phyloP scores from a whole-genome alignment of 2,329 filamentous ascomycete genomes.

The Blastomyces parvus region DNA sequence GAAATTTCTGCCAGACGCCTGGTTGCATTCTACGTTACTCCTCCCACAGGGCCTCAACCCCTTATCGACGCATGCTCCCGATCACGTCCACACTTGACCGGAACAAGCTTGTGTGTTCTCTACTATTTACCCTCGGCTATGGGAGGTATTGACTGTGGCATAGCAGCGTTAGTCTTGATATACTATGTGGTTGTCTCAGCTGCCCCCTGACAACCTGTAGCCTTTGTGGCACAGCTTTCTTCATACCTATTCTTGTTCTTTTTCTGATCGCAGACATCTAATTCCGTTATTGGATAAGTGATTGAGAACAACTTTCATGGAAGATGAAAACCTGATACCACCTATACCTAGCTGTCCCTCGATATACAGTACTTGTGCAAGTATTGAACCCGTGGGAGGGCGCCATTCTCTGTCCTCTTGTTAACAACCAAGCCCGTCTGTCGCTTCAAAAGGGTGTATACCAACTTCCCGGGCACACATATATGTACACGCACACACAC shows the following conservation, averaged over 20 bases:
- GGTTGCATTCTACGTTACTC: background rate
- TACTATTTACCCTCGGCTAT: background rate
- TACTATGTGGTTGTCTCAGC: background rate
- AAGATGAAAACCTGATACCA: background rate
- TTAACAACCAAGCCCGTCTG: background rate
- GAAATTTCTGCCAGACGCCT: background rate
- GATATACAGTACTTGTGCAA: background rate
- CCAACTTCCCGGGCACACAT: background rate
- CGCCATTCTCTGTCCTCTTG: background rate
- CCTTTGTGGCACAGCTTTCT: background rate
- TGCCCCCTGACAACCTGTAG: background rate
- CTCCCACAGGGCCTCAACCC: background rate
- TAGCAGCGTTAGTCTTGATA: background rate
- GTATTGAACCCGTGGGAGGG: background rate
- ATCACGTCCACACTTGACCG: background rate
- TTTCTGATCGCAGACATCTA: background rate
- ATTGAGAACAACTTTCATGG: background rate
- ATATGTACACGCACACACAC: background rate
- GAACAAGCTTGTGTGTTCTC: background rate
- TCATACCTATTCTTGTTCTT: background rate
- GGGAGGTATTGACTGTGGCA: background rate
- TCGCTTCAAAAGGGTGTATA: background rate
- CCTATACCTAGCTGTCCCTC: background rate
- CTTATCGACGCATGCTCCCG: background rate
- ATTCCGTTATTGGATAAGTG: background rate